A percentile compares a stretch with the other conserved stretches of the same genome.
phyloP scores from a whole-genome alignment of 2,329 filamentous ascomycete species.

The Cordyceps tenuipes region DNA sequence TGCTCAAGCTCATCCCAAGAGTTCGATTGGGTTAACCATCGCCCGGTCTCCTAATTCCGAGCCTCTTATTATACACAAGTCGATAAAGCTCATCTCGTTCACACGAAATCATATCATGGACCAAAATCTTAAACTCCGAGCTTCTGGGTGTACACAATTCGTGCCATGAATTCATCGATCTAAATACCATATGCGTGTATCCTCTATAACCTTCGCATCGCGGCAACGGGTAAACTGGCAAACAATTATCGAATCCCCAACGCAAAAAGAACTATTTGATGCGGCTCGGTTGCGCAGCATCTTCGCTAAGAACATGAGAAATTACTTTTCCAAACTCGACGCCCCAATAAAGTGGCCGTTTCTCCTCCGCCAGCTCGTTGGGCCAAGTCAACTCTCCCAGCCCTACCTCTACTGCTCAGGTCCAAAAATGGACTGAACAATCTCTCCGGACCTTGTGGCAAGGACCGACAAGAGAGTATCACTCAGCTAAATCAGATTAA shows the following conservation, averaged over 20 bases:
- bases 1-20: no score
- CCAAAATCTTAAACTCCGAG: background rate
- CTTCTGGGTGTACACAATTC: background rate
- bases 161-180: background rate
- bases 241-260: background rate
- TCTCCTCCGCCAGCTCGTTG: background rate
- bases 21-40: no score
- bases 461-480: conserved; percentile 76
- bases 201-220: background rate
- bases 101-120: background rate
- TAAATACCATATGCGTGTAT: background rate
- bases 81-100: background rate
- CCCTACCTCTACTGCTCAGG: background rate
- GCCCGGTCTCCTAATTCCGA: no score
- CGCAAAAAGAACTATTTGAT: background rate
- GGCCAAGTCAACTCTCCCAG: no score
- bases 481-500: conserved; percentile 48
- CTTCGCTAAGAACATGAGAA: conserved; percentile 3
- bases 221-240: background rate
- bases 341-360: background rate
- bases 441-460: conserved; percentile 66
- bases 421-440: conserved; percentile 65
- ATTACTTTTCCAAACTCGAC: background rate
- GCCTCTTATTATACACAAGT: background rate
- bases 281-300: background rate